These are phyloP conservation scores for Beauveria bassiana DNA, from an alignment of 2,329 filamentous ascomycete species.

Conservation along the genomic window DNA sequence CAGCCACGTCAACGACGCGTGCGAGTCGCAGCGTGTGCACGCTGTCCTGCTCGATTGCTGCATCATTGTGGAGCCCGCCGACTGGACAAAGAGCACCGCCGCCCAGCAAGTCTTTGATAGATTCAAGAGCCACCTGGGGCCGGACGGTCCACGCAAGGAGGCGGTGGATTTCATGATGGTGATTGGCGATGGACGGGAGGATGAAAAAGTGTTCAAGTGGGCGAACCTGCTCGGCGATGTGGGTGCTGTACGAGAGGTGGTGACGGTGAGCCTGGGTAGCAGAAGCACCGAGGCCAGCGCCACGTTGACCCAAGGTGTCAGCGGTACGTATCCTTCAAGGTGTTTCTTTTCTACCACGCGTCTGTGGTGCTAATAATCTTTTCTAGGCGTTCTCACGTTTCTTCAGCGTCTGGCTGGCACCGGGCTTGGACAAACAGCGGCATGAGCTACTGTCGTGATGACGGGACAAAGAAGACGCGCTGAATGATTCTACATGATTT, in stretches of 20 bases:
- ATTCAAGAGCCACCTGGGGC: conserved; percentile 33
- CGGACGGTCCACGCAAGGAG: conserved; percentile 23
- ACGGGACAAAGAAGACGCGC: background rate
- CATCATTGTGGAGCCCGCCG: conserved; percentile 75
- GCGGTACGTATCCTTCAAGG: conserved; percentile 50
- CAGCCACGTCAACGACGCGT: conserved; percentile 91
- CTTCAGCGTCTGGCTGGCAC: conserved; percentile 23
- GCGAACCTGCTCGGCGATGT: conserved; percentile 66
- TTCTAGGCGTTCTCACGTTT: conserved; percentile 16
- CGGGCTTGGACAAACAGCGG: background rate
- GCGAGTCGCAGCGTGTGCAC: conserved; percentile 73
- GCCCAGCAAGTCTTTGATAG: conserved; percentile 64
- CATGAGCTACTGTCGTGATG: background rate
- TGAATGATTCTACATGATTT: background rate
- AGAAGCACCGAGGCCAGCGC: conserved; percentile 82
- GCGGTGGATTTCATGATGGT: conserved; percentile 80
- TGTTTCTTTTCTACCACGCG: background rate
- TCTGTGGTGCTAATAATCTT: background rate
- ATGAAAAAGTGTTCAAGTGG: conserved; percentile 92
- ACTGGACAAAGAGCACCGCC: conserved; percentile 83
- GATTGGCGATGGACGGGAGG: conserved; percentile 83
- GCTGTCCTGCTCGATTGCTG: conserved; percentile 74
- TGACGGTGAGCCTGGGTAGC: conserved; percentile 79
- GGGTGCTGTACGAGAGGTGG: conserved; percentile 57
- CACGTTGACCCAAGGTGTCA: conserved; percentile 85